Percentiles rank a stretch among this genome's conserved stretches.
phyloP scores from a whole-genome alignment of 177 flowering plant species.

The Vitis hybrid region DNA sequence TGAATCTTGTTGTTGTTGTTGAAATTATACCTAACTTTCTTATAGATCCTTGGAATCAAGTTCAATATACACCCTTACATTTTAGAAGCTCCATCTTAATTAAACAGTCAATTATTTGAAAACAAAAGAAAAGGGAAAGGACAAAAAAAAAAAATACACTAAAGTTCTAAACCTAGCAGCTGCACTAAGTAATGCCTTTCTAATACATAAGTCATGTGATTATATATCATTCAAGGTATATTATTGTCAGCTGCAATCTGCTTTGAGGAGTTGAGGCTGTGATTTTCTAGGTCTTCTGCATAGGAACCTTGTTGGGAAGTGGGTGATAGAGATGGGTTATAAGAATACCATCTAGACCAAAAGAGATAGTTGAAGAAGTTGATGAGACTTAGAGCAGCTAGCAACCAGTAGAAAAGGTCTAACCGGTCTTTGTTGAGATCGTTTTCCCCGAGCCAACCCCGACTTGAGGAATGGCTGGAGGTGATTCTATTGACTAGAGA shows the following conservation, averaged over 20 bases:
- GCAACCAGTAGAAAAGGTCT: constrained; percentile 88
- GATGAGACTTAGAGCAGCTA: constrained; percentile 71
- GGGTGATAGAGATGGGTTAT: constrained; percentile 26
- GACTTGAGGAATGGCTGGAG: constrained; percentile 27
- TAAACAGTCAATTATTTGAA: too few species aligned
- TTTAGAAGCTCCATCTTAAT: too few species aligned
- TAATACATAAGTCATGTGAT: neutral
- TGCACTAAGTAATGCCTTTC: too few species aligned
- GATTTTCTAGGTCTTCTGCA: constrained; percentile 19
- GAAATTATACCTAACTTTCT: constrained; percentile 24
- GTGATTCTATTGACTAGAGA: constrained; percentile 77
- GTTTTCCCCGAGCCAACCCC: constrained; percentile 82
- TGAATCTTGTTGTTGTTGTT: constrained; percentile 27
- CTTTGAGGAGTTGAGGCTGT: constrained; percentile 33
- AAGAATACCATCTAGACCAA: constrained; percentile 77
- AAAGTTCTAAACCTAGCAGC: too few species aligned
- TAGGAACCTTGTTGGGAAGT: constrained; percentile 17
- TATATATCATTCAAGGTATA: constrained; percentile 24
- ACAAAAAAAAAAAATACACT: too few species aligned
- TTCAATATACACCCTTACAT: too few species aligned
- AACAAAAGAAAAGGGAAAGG: too few species aligned
- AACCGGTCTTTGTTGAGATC: constrained; percentile 84
- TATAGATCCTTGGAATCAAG: neutral
- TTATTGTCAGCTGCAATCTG: constrained; percentile 23
- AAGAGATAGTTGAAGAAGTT: constrained; percentile 83